Evolutionary conservation across 495 filamentous ascomycete genomes (phyloP).

Genomic region (Trichoderma virens): DNA sequence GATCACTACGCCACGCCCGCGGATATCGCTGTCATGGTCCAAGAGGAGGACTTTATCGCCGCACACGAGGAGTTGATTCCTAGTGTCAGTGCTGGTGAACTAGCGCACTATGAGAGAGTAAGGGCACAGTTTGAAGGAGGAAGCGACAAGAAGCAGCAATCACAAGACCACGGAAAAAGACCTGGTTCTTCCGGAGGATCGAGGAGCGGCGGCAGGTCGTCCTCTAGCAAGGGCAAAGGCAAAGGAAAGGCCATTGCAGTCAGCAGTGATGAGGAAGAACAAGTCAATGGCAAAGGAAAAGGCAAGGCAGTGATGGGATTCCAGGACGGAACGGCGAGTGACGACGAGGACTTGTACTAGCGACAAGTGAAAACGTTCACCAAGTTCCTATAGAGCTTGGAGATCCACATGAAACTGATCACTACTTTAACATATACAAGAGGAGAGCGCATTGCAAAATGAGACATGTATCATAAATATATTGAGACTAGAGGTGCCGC

Average conservation of each 20-base stretch:
- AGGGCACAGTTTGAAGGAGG: constrained; percentile 67
- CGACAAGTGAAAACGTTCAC: too few species aligned
- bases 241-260: constrained; percentile 33
- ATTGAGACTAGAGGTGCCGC: too few species aligned
- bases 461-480: too few species aligned
- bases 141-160: constrained; percentile 26
- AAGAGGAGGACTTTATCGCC: constrained; percentile 74
- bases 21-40: constrained; percentile 79
- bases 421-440: too few species aligned
- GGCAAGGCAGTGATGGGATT: constrained; percentile 37
- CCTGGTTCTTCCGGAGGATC: constrained; percentile 15
- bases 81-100: constrained; percentile 84
- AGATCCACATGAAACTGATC: too few species aligned
- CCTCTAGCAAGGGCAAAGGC: constrained; percentile 41
- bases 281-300: constrained; percentile 37
- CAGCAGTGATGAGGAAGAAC: constrained; percentile 33
- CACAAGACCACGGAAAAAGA: constrained; percentile 24
- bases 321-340: constrained; percentile 27
- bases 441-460: too few species aligned
- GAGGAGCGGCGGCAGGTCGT: constrained; percentile 34
- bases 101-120: constrained; percentile 85
- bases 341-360: constrained; percentile 26
- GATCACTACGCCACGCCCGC: constrained; percentile 79
- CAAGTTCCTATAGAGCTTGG: too few species aligned
- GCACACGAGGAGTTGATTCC: constrained; percentile 83